These are phyloP conservation scores for Zymoseptoria brevis DNA, from an alignment of 2,329 filamentous ascomycete genomes.

Conservation along the genomic window DNA sequence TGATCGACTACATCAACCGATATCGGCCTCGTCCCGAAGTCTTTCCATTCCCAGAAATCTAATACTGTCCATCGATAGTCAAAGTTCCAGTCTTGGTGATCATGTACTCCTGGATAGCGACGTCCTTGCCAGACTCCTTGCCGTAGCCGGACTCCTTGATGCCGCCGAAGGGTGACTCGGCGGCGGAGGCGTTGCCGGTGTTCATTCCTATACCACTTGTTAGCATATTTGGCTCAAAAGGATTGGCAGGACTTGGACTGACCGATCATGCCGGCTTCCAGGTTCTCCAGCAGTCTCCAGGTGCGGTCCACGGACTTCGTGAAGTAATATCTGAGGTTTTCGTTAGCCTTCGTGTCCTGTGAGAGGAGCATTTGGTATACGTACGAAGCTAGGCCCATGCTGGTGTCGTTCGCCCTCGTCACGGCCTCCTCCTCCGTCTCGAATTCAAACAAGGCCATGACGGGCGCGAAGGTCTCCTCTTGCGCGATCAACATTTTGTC, in stretches of 20 bases:
- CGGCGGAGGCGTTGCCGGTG: slow-evolving; percentile 54
- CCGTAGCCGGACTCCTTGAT: slow-evolving; percentile 62
- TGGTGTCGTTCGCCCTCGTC: slow-evolving; percentile 51
- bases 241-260: too few species aligned
- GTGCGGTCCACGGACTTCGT: slow-evolving; percentile 60
- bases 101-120: slow-evolving; percentile 53
- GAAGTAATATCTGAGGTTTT: not conserved
- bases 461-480: slow-evolving; percentile 60
- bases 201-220: slow-evolving; percentile 17
- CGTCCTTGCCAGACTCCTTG: slow-evolving; percentile 60
- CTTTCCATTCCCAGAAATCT: not conserved
- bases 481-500: slow-evolving; percentile 48
- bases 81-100: slow-evolving; percentile 60
- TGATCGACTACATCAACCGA: too few species aligned
- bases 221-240: not conserved
- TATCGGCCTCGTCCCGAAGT: too few species aligned
- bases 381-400: slow-evolving; percentile 59
- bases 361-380: slow-evolving; percentile 39
- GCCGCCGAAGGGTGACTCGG: slow-evolving; percentile 59
- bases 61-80: slow-evolving; percentile 51
- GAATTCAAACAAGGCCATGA: slow-evolving; percentile 57
- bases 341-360: too few species aligned
- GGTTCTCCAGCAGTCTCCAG: slow-evolving; percentile 58
- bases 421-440: slow-evolving; percentile 59
- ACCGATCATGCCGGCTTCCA: slow-evolving; percentile 60